Base-by-base conservation (phyloP, 352 stramenopile genomes). In the Phytophthora citrophthora region DNA sequence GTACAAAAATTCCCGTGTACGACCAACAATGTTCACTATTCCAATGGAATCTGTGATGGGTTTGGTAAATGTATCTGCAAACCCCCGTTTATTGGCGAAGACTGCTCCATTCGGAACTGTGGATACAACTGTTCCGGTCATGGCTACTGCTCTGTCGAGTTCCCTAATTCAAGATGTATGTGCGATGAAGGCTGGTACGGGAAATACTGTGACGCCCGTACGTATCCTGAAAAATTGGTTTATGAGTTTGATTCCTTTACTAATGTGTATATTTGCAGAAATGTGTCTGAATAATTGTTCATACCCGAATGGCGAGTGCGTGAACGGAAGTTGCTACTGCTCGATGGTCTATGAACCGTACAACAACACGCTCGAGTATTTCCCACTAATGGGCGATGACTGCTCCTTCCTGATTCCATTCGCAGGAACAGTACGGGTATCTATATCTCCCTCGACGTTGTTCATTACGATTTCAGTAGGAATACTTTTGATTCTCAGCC, bases 281-380 rank as follows among this genome's bases (percentile, higher is more conserved):
- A 85, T 98, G 68, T 99, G 96, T 60, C 72, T 99, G 16, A 98
- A 99, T 76, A 99, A 99, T 70, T 99, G 97, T 70, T 97, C 89
- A 53, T 99, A 97, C 58, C 97, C 97, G 18, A 98, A 99, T 64
- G 96, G 97, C 39, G 68, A 88, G 31, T 99, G 96, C 55, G 63
- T 98, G 61, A 93, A 90, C 56, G 82, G 97, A 4, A 78, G 69
- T 34, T 99, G 97, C 82, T 90, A 76, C 53, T 99, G 96, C 66
- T 66, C 76, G 10, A 92, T 96, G 83, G 78, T 97, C 27, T 98
- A 96, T 68, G 89, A 93, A 57, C 97, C 96, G 32, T 99, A 99
- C 77, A 97, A 99, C 76, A 97, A 94, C 65, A 95, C 83, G 8
- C 74, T 88, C 54, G 66, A 83, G 74, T 91, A 91, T 43, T 77